These are phyloP conservation scores for Plantago ovata DNA, from an alignment of 257 asterid species.

Conservation along the genomic window DNA sequence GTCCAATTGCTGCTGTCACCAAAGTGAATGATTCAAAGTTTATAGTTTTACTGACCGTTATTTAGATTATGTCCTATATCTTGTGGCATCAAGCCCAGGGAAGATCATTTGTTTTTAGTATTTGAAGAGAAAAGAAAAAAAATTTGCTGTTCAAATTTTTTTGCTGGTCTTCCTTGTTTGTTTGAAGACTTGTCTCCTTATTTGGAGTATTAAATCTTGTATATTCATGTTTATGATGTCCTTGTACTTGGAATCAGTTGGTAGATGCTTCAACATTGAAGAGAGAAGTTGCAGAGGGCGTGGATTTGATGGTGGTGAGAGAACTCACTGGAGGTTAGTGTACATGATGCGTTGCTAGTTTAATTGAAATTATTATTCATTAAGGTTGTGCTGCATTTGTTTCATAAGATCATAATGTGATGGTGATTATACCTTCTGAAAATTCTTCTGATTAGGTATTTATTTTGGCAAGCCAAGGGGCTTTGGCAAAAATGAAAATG, in stretches of 20 bases:
- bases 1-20: not conserved
- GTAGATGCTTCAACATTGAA: conserved; percentile 96
- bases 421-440: conserved; percentile 9
- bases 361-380: not conserved
- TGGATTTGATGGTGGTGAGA: conserved; percentile 96
- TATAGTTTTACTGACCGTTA: too few species aligned
- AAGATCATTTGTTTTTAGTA: too few species aligned
- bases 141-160: too few species aligned
- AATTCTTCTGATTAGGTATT: conserved; percentile 47
- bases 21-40: not conserved
- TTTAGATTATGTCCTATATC: too few species aligned
- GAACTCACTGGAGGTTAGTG: conserved; percentile 96
- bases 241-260: conserved; percentile 61
- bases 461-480: conserved; percentile 99
- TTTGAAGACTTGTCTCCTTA: conserved; percentile 4
- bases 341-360: not conserved
- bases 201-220: not conserved
- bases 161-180: too few species aligned
- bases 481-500: conserved; percentile 61
- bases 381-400: not conserved
- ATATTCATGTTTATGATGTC: conserved; percentile 7
- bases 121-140: too few species aligned
- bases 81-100: too few species aligned
- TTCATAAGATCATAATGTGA: not conserved
- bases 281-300: conserved; percentile 96